Base-by-base conservation (phyloP, 257 asterid genomes). In the Solanum habrochaites region DNA sequence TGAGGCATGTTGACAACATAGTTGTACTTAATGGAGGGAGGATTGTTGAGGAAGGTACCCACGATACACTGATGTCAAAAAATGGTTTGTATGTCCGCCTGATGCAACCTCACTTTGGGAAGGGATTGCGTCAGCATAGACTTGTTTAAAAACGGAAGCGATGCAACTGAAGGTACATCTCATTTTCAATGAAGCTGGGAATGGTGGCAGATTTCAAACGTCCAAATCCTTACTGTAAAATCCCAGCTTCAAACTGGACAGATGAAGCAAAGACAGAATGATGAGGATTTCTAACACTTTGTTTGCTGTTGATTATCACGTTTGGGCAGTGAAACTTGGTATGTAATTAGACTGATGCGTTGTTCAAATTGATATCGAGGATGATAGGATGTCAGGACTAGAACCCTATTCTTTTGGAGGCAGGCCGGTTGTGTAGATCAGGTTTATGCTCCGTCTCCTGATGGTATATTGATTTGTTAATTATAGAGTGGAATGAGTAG, bases 91-190 rank as follows among this genome's bases (percentile, higher is more conserved):
- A 97, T 85, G 99, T 96, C 43, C 96, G 99, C 11, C 85, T 97
- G 90, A 97, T 95, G 98, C 99, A 97, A 64, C 99, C 99, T 82
- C 99, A 97, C 91, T 97, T 97, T 82, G 95, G 97, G 27, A 97
- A 97, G 90, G 99, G 98, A 20, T 87, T 95, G 91, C 93, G 99
- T 43, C 99, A 93, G 86, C 99, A 90, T 88, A 93, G 98, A 91
- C 97, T 94, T 72, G 81, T 94, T 83, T 94, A 93, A 92, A 93
- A 92, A 85, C 70, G 82, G 83, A 88, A 45, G 71, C 37, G 83
- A 77, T 85, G 88, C 32, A 23, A 62, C 66, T 47, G 52, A 78
- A 78, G 64, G 67, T 77, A 40, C 72, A 27, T 43, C 21, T n/a
- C 43, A 43, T 80, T 81, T 56, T 83, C 62, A 70, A 69, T 47